Conservation (phyloP, 805 yeast genomes). For the Nakazawaea peltata region DNA sequence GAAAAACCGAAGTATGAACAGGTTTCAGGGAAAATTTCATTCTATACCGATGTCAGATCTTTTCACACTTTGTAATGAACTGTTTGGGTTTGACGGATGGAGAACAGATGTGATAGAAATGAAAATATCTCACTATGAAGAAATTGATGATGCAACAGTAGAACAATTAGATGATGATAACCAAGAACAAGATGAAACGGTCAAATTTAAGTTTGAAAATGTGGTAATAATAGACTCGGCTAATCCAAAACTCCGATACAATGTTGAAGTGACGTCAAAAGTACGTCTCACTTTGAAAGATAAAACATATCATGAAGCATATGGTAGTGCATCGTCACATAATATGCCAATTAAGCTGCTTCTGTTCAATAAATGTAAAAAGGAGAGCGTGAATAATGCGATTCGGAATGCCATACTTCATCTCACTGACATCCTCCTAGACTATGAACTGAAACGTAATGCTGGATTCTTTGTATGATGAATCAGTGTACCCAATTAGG, state of each 20-base stretch:
- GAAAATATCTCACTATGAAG: conserved; percentile 9
- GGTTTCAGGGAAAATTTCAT: neutral
- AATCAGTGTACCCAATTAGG: neutral
- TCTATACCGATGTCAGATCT: conserved; percentile 15
- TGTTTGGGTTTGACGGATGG: conserved; percentile 50
- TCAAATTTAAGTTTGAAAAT: conserved; percentile 3
- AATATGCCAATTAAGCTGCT: conserved; percentile 25
- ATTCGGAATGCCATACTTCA: conserved; percentile 32
- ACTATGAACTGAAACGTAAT: conserved; percentile 19
- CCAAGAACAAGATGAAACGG: conserved; percentile 11
- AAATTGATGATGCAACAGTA: conserved; percentile 10
- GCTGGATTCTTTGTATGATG: conserved; percentile 14
- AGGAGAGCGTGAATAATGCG: conserved; percentile 40
- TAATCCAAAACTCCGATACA: conserved; percentile 5
- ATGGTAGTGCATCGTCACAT: conserved; percentile 31
- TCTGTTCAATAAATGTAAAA: conserved; percentile 32
- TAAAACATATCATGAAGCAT: conserved; percentile 29
- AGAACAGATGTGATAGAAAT: conserved; percentile 25
- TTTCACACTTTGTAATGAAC: conserved; percentile 33
- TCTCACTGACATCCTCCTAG: conserved; percentile 21
- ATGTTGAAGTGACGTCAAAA: conserved; percentile 21
- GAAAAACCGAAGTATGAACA: neutral
- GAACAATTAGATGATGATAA: conserved; percentile 13
- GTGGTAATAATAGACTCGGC: neutral
- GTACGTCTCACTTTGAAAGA: conserved; percentile 33